phyloP scores from a whole-genome alignment of 2,329 filamentous ascomycete genomes.

The Diaporthe eres region DNA sequence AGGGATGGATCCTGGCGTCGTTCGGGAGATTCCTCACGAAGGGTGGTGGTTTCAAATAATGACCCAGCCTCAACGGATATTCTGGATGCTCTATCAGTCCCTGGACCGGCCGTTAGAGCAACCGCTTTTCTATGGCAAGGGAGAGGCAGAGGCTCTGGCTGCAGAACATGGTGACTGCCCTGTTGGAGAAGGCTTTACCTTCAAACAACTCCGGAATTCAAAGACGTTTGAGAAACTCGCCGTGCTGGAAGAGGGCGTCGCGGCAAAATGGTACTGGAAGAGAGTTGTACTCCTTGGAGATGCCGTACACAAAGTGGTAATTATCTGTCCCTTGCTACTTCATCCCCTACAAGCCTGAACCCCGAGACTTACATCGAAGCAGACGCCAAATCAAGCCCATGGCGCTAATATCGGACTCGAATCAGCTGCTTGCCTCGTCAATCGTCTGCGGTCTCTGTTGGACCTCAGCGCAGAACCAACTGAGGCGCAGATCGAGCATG shows the following conservation, averaged over 20 bases:
- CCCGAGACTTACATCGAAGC: not conserved
- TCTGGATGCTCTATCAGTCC: conserved; percentile 21
- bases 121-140: not conserved
- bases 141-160: not conserved
- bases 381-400: conserved; percentile 19
- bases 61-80: not conserved
- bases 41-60: conserved; percentile 22
- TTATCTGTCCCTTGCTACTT: not conserved
- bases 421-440: conserved; percentile 13
- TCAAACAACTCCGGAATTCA: not conserved
- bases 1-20: not conserved
- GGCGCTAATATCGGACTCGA: conserved; percentile 12
- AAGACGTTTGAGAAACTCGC: conserved; percentile 15
- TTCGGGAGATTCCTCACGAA: not conserved
- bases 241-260: not conserved
- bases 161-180: not conserved
- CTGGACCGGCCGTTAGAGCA: not conserved
- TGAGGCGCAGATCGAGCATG: not conserved
- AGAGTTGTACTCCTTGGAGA: not conserved
- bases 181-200: not conserved
- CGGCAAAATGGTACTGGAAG: conserved; percentile 14
- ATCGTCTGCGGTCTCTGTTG: not conserved
- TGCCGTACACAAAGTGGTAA: conserved; percentile 15
- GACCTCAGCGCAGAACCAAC: not conserved
- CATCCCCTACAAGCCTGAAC: not conserved